Conservation (phyloP, 495 filamentous ascomycete genomes). For the Gamarada debralockiae region DNA sequence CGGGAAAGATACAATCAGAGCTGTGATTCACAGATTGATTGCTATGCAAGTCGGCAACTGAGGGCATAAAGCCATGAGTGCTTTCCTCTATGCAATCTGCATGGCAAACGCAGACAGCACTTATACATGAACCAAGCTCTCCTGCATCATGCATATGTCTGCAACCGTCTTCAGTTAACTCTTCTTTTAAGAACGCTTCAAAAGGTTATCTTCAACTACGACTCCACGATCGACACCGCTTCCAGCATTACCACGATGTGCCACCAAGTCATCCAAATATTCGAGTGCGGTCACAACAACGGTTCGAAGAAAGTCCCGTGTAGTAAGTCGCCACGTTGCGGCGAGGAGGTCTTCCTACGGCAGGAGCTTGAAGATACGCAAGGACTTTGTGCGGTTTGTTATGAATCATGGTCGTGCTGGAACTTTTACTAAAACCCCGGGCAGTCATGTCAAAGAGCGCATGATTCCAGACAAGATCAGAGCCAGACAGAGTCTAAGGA, state of each 20-base stretch:
- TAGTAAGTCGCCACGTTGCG: constrained; percentile 11
- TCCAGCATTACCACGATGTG: constrained; percentile 13
- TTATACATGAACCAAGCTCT: not conserved
- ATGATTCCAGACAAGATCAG: not conserved
- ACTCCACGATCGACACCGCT: not conserved
- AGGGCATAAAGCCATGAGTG: not conserved
- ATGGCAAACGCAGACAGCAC: too few species aligned
- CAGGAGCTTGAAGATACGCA: constrained; percentile 12
- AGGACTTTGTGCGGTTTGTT: constrained; percentile 13
- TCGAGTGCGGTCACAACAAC: constrained; percentile 17
- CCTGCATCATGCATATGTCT: not conserved
- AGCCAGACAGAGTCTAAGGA: too few species aligned
- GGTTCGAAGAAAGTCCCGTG: constrained; percentile 14
- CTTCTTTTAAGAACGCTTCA: not conserved
- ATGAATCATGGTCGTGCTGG: not conserved
- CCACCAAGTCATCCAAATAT: constrained; percentile 19
- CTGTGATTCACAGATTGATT: constrained; percentile 5
- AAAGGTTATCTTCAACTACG: not conserved
- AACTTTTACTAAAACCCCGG: not conserved
- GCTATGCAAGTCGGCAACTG: not conserved
- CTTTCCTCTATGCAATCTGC: not conserved
- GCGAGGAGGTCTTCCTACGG: constrained; percentile 13
- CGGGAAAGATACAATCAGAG: not conserved
- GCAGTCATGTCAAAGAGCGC: constrained; percentile 12
- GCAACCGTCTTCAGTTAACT: not conserved